These are phyloP conservation scores for Populus tremula DNA, from an alignment of 345 rosid genomes.

Conservation along the genomic window DNA sequence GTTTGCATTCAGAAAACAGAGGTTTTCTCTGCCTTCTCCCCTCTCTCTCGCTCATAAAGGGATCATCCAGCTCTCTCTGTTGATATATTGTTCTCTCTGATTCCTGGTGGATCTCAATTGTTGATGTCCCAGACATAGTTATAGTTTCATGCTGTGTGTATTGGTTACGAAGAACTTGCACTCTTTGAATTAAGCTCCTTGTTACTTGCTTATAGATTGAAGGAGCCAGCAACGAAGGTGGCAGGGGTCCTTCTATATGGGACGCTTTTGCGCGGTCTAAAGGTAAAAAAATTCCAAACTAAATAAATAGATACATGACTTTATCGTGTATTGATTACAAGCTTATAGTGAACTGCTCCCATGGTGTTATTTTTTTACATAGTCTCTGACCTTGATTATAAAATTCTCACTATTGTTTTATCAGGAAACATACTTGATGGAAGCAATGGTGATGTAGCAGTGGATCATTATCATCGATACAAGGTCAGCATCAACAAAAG, in stretches of 20 bases:
- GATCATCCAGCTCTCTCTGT: too few relatives aligned
- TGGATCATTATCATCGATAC: slow-evolving; percentile 32
- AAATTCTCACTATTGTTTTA: not conserved
- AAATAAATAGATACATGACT: too few relatives aligned
- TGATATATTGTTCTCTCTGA: too few relatives aligned
- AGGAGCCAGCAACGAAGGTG: slow-evolving; percentile 78
- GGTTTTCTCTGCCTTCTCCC: not conserved
- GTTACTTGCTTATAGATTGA: slow-evolving; percentile 58
- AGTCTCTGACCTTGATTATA: not conserved
- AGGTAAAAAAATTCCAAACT: slow-evolving; percentile 31
- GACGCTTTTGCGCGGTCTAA: slow-evolving; percentile 65
- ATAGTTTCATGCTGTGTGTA: not conserved
- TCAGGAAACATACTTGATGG: slow-evolving; percentile 70
- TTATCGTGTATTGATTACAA: too few relatives aligned
- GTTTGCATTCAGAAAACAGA: too few relatives aligned
- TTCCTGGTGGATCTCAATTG: too few relatives aligned
- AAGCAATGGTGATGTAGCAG: slow-evolving; percentile 40
- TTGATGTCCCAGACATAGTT: not conserved
- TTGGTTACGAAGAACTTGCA: not conserved
- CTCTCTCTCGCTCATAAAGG: not conserved
- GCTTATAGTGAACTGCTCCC: too few relatives aligned
- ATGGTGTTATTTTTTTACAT: too few relatives aligned
- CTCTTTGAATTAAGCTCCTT: not conserved
- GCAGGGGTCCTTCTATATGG: slow-evolving; percentile 82
- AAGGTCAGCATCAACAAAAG: slow-evolving; percentile 11